Conservation (phyloP, 768 basidiomycete species). For the Mycena sanguinolenta region DNA sequence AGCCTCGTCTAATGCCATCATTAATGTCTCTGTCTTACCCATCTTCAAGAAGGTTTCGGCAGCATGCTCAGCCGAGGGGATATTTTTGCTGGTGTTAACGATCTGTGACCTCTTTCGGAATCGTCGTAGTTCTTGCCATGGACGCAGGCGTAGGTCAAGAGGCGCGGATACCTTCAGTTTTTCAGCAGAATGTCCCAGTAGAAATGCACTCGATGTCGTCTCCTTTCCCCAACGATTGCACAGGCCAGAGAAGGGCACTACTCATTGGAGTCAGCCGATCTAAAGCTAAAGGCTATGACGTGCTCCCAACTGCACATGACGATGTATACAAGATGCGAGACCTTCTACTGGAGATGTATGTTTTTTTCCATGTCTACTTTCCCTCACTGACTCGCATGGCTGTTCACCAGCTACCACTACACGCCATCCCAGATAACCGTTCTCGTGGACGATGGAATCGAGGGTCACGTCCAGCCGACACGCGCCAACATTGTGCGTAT, state of each 20-base stretch:
- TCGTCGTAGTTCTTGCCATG: not conserved
- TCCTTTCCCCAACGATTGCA: not conserved
- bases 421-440: constrained; percentile 10
- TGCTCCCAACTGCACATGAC: constrained; percentile 17
- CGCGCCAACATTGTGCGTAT: constrained; percentile 20
- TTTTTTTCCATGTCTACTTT: not conserved
- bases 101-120: not conserved
- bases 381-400: not conserved
- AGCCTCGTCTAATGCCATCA: no score
- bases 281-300: not conserved
- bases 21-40: no score
- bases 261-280: constrained; percentile 20
- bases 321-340: constrained; percentile 20
- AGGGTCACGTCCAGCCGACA: constrained; percentile 16
- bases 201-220: not conserved
- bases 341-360: constrained; percentile 21
- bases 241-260: constrained; percentile 23
- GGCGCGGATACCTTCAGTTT: not conserved
- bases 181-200: not conserved
- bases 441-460: constrained; percentile 20
- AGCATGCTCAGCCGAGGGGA: no score
- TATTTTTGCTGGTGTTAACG: no score
- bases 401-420: constrained; percentile 20
- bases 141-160: not conserved
- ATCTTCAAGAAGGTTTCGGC: no score